Evolutionary conservation across 371 early-diverging fungal genomes (phyloP), one percentile per base, ranked within the genome.

Genomic region (Actinomortierella wolfii): DNA sequence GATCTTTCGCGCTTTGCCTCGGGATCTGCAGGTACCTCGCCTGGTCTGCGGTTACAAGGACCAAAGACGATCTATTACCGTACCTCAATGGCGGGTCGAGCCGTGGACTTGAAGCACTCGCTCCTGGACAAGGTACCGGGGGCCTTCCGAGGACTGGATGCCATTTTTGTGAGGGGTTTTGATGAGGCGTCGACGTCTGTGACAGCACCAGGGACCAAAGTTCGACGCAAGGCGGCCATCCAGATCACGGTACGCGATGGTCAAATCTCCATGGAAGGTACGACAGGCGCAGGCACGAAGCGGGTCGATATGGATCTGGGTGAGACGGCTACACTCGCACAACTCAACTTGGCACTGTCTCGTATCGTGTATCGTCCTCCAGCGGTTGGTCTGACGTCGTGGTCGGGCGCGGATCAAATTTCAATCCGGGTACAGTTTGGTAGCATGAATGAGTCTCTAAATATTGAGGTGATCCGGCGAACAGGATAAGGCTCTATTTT

Each of bases 61-160:
- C 67, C 80, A 26, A 75, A 68, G 7, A 68, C 76, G 8, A 59
- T 78, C 0, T 42, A 63, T 49, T 28, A 79, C 79, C 26, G 59
- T 68, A 34, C 66, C 41, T 17, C 63, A 26, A 48, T 67, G 28
- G 25, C 48, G 1, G 61, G 57, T 14, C 43, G 52, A 14, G 26
- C 44, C n/a, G n/a, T 42, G 9, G 34, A 46, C 24, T 20, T 48
- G 14, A 52, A 54, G 54, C 46, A 41, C 34, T 20, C 67, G 6
- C 28, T 68, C 21, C 56, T 83, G 8, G 78, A 78, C 13, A 71
- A 81, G 29, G 49, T 66, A 1, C 78, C 79, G 8, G 87, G 87
- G 0, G 69, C 78, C 43, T 82, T 85, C 67, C 82, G 78, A 58
- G 87, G 87, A 1, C 51, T 85, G 8, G 78, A 83, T 54, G 81